phyloP scores from a whole-genome alignment of 2,329 filamentous ascomycete species.

The Sporothrix inflata region DNA sequence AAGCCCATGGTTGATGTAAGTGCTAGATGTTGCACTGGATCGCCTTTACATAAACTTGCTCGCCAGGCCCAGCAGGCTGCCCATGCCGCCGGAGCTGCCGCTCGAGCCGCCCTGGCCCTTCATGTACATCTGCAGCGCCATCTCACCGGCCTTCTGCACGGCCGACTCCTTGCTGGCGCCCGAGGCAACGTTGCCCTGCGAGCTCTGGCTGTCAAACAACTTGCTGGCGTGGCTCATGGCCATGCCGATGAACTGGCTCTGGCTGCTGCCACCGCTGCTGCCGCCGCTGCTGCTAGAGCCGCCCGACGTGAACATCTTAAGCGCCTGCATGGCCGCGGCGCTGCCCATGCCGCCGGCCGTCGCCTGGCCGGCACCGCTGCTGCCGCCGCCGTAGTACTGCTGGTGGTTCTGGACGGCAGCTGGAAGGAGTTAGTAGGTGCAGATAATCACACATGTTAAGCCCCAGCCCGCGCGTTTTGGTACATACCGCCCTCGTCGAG shows the following conservation, averaged over 20 bases:
- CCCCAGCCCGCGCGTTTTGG: too few relatives aligned
- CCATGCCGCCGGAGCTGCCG: conserved; percentile 53
- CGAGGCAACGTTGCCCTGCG: conserved; percentile 56
- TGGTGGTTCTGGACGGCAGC: conserved; percentile 72
- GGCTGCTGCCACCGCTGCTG: conserved; percentile 56
- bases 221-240: conserved; percentile 88
- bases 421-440: neutral
- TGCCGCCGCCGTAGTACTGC: conserved; percentile 65
- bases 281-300: conserved; percentile 48
- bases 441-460: too few relatives aligned
- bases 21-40: neutral
- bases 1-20: neutral
- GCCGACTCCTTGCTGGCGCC: conserved; percentile 78
- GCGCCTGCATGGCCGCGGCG: conserved; percentile 78
- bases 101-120: conserved; percentile 67
- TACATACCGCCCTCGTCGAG: conserved; percentile 55
- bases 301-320: conserved; percentile 70
- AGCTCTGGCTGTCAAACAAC: conserved; percentile 63
- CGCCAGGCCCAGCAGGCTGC: conserved; percentile 50
- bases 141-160: conserved; percentile 77
- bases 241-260: conserved; percentile 81
- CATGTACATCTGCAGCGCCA: conserved; percentile 89
- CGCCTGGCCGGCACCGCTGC: conserved; percentile 46
- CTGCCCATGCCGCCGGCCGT: conserved; percentile 62
- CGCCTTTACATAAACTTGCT: conserved; percentile 49